Evolutionary conservation across 768 basidiomycete genomes (phyloP).

Genomic region (Pholiota microspora): DNA sequence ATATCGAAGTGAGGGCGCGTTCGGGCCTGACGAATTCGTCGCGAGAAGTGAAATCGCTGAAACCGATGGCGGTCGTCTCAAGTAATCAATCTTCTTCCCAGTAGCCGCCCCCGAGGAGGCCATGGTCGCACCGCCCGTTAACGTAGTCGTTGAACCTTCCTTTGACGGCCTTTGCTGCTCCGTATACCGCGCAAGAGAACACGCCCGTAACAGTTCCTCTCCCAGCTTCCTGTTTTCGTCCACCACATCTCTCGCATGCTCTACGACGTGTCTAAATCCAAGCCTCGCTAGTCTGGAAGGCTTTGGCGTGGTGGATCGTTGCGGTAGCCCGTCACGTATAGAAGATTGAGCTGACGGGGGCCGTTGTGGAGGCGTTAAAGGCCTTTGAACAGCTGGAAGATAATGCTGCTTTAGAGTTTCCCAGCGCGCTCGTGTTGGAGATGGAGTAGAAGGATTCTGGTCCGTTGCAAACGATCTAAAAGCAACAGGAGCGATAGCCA

Average conservation of each 20-base stretch:
- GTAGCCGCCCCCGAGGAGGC: constrained; percentile 18
- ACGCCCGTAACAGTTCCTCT: constrained; percentile 56
- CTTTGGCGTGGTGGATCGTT: constrained; percentile 38
- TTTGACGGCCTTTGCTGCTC: constrained; percentile 29
- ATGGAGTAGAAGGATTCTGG: constrained; percentile 38
- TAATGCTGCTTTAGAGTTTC: constrained; percentile 55
- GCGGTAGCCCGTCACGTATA: constrained; percentile 12
- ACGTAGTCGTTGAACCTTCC: constrained; percentile 23
- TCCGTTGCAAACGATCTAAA: constrained; percentile 31
- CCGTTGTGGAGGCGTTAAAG: constrained; percentile 25
- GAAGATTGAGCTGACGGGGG: constrained; percentile 28
- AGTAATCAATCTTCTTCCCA: constrained; percentile 29
- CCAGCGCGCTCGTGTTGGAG: constrained; percentile 47
- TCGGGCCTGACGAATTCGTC: constrained; percentile 20
- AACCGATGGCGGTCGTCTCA: constrained; percentile 38
- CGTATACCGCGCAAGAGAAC: constrained; percentile 48
- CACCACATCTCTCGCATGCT: constrained; percentile 52
- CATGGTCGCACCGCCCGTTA: constrained; percentile 7
- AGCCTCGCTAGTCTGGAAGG: constrained; percentile 49
- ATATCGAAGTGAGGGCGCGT: constrained; percentile 37
- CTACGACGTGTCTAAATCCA: constrained; percentile 65
- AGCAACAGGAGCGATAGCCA: constrained; percentile 7
- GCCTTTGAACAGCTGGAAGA: constrained; percentile 29
- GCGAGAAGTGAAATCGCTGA: constrained; percentile 32
- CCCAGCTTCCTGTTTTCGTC: constrained; percentile 51